Evolutionary conservation across 768 basidiomycete genomes (phyloP).

Genomic region (Saitozyma podzolica): DNA sequence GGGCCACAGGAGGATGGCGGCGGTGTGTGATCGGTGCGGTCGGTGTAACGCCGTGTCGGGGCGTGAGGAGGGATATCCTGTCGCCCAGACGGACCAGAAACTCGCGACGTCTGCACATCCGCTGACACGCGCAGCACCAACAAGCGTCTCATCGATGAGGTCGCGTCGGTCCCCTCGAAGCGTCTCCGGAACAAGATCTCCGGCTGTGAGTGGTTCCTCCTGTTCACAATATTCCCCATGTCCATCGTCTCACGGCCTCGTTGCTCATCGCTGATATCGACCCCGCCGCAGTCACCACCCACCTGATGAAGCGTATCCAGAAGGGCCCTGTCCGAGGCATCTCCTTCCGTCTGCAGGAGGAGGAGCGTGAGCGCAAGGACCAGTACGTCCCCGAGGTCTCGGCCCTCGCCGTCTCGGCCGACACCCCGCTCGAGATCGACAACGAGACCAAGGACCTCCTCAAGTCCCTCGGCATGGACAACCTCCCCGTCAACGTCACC

Average conservation of each 20-base stretch:
- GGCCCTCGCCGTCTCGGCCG: slow-evolving; percentile 75
- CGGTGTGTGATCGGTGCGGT: too few relatives aligned
- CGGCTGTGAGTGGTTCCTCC: slow-evolving; percentile 59
- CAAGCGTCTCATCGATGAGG: slow-evolving; percentile 83
- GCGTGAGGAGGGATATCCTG: too few relatives aligned
- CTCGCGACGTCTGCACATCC: too few relatives aligned
- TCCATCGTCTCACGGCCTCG: background rate
- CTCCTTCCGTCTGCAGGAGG: slow-evolving; percentile 99
- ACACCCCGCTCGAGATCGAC: slow-evolving; percentile 77
- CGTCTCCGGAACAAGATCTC: slow-evolving; percentile 99
- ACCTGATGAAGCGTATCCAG: slow-evolving; percentile 99
- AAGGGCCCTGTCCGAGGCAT: slow-evolving; percentile 97
- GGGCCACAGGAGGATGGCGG: too few relatives aligned
- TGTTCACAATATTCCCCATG: background rate
- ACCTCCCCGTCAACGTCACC: slow-evolving; percentile 73
- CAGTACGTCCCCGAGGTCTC: slow-evolving; percentile 96
- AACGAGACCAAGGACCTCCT: slow-evolving; percentile 94
- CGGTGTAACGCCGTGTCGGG: too few relatives aligned
- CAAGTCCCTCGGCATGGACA: slow-evolving; percentile 88
- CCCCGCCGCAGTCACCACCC: slow-evolving; percentile 71
- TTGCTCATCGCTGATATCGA: background rate
- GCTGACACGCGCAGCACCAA: slow-evolving; percentile 64
- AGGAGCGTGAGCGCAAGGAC: slow-evolving; percentile 98
- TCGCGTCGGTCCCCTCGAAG: slow-evolving; percentile 86
- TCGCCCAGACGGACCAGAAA: too few relatives aligned